Evolutionary conservation across 805 yeast species (phyloP).

Genomic region (Candida adriatica): DNA sequence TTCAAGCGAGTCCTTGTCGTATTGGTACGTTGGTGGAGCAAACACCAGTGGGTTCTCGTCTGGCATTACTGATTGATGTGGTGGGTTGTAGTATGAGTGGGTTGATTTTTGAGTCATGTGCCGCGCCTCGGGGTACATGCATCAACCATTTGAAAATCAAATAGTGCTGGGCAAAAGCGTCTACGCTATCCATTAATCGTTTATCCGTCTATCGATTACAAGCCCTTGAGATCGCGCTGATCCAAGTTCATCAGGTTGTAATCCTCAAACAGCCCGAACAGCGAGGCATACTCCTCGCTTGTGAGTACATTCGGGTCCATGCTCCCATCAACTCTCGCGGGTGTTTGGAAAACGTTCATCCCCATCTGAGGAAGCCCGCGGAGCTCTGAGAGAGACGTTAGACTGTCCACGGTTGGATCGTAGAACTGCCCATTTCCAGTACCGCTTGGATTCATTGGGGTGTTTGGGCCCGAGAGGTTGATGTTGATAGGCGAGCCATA

Average conservation of each 20-base stretch:
- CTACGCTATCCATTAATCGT: no score
- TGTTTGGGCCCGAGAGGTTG: background rate
- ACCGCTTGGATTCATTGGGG: slow-evolving; percentile 11
- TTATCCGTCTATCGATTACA: background rate
- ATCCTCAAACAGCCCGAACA: slow-evolving; percentile 22
- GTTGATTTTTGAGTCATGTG: no score
- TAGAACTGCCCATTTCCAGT: slow-evolving; percentile 15
- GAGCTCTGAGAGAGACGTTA: slow-evolving; percentile 2
- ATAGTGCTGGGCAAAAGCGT: no score
- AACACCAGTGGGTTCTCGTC: slow-evolving; percentile 27
- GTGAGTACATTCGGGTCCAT: slow-evolving; percentile 8
- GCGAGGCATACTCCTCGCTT: slow-evolving; percentile 19
- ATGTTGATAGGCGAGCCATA: background rate
- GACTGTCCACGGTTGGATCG: slow-evolving; percentile 12
- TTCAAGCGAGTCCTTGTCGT: slow-evolving; percentile 57
- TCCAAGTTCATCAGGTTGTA: slow-evolving; percentile 9
- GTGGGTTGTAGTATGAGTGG: background rate
- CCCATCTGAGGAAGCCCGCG: background rate
- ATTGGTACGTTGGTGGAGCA: slow-evolving; percentile 88
- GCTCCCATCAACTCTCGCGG: background rate
- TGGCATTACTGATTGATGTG: no score
- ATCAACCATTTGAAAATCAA: no score
- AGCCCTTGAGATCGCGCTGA: slow-evolving; percentile 4
- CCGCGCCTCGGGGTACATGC: no score
- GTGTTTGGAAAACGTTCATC: background rate